These are phyloP conservation scores for Irpex sp. DNA, from an alignment of 1,284 basidiomycete genomes.

Conservation along the genomic window DNA sequence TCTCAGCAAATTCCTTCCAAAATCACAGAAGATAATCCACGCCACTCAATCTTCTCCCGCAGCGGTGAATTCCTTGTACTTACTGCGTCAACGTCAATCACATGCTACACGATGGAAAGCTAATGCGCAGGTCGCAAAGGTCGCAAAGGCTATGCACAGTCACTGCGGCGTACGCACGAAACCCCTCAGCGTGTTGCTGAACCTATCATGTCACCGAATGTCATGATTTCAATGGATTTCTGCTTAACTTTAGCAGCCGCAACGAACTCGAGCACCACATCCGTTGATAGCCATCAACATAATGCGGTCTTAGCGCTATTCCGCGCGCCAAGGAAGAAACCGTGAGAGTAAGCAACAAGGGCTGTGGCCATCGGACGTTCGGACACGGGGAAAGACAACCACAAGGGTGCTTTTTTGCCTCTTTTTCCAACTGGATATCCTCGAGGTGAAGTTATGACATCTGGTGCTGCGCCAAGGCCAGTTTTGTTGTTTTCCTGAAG, in stretches of 20 bases:
- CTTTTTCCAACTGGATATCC: background rate
- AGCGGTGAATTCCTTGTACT: background rate
- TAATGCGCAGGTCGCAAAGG: too few species aligned
- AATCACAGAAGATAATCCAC: background rate
- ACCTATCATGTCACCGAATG: background rate
- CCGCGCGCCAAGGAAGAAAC: background rate
- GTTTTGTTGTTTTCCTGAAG: background rate
- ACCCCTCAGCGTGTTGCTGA: background rate
- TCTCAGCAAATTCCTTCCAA: background rate
- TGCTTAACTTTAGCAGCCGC: background rate
- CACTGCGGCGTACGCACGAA: background rate
- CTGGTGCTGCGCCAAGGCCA: background rate
- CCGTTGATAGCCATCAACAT: background rate
- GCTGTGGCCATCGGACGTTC: background rate
- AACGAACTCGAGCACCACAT: background rate
- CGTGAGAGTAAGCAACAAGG: background rate
- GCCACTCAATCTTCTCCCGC: background rate
- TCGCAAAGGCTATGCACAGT: background rate
- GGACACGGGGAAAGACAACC: background rate
- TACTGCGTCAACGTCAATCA: too few species aligned
- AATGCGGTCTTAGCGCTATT: background rate
- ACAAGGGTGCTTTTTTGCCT: background rate
- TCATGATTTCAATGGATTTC: background rate
- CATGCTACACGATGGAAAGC: too few species aligned
- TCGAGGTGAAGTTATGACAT: background rate